phyloP scores from a whole-genome alignment of 768 basidiomycete species.

The Mycena kentingensis region DNA sequence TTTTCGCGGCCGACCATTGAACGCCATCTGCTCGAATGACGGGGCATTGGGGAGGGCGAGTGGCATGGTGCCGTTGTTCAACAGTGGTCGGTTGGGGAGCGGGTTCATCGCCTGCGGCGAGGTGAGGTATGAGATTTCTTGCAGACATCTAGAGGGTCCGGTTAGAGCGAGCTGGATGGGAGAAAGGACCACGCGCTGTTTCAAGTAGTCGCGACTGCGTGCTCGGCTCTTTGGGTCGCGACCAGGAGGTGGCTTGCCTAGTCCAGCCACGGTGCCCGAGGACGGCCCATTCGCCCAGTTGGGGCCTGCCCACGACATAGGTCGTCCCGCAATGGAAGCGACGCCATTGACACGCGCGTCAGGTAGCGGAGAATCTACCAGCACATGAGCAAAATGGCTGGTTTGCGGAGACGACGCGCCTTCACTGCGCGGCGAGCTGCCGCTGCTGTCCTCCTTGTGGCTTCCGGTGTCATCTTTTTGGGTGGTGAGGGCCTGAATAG shows the following conservation, averaged over 20 bases:
- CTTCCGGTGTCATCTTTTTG: conserved; percentile 74
- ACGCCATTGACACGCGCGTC: conserved; percentile 69
- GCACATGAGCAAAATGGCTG: conserved; percentile 11
- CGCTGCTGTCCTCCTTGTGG: conserved; percentile 78
- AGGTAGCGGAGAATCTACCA: conserved; percentile 71
- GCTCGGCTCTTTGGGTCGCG: conserved; percentile 96
- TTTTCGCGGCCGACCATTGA: conserved; percentile 81
- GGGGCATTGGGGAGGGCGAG: conserved; percentile 71
- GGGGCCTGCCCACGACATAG: conserved; percentile 57
- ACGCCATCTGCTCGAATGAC: conserved; percentile 71
- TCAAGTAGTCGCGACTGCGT: conserved; percentile 93
- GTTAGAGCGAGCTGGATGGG: conserved; percentile 5
- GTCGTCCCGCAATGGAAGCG: conserved; percentile 49
- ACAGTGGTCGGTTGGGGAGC: conserved; percentile 80
- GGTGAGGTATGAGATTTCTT: conserved; percentile 97
- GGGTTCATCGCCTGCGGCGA: conserved; percentile 98
- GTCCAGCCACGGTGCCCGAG: conserved; percentile 45
- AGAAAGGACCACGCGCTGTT: conserved; percentile 67
- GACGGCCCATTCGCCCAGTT: conserved; percentile 51
- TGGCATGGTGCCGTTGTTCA: conserved; percentile 64
- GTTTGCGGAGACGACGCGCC: conserved; percentile 43
- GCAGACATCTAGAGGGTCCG: conserved; percentile 70
- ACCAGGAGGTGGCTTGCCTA: conserved; percentile 74
- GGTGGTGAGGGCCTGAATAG: conserved; percentile 57
- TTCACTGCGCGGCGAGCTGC: conserved; percentile 85